Base-by-base conservation (phyloP, 1,284 basidiomycete genomes). In the Fomitopsis palustris region DNA sequence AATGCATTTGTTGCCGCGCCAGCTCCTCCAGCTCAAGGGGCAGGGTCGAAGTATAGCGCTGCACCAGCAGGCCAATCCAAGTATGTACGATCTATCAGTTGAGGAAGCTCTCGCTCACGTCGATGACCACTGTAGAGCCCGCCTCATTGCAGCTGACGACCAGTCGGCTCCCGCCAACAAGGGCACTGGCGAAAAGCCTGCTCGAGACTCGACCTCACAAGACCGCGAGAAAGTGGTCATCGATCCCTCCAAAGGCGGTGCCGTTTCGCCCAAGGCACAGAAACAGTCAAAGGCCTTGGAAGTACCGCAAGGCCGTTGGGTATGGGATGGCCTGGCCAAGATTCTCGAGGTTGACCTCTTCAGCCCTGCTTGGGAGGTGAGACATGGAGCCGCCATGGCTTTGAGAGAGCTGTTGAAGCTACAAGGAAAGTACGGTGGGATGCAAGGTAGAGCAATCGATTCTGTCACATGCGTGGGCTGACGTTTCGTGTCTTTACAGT, bases 371-470 rank as follows among this genome's bases (percentile, higher is more conserved):
- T 99, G 97, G 97, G 95, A 99, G 73, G 86, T 91, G 6, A 83
- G 97, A 53, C 97, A 99, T 69, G 97, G 97, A 49, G 92, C 96
- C 6, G 93, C 95, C 0, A 85, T 98, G 76, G 96, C 93, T 2
- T 74, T 99, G 31, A 84, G 95, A 56, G 96, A 98, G 69, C 75
- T 99, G 29, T 76, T 99, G 58, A 95, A 95, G 70, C 75, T 85
- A 1, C 94, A 97, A 68, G 96, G 95, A 12, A 80, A 83, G 64
- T 87, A 82, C 51, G 91, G 93, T 35, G 96, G 94, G 17, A 95
- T 88, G 83, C 82, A 79, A 76, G 85, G 90, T 86, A n/a, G n/a
- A n/a, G n/a, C n/a, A n/a, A n/a, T 63, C 49, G 74, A 37, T 6
- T 35, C 5, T 3, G 39, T 3, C 8, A 29, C 21, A 21, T 21